A percentile compares a stretch with the other conserved stretches of the same genome.
These are phyloP conservation scores for Porcisia hertigi DNA, from an alignment of 208 protist species.

Conservation along the genomic window DNA sequence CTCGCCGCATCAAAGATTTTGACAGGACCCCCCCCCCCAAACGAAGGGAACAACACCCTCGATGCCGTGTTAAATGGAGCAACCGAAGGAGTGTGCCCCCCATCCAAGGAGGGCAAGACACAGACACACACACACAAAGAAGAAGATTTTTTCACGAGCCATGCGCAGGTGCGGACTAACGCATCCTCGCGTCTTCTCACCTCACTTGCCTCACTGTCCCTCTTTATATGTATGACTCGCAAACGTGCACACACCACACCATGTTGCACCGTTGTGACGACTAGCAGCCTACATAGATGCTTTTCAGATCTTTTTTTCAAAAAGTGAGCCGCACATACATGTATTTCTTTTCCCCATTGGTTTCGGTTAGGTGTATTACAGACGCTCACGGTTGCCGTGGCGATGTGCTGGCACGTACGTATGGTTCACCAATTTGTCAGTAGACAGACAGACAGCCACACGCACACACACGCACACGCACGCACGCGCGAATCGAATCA, in stretches of 20 bases:
- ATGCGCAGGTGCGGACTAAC: background rate
- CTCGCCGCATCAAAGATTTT: too few relatives aligned
- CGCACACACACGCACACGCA: background rate
- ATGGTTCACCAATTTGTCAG: too few relatives aligned
- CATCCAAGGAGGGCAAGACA: too few relatives aligned
- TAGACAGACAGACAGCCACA: background rate
- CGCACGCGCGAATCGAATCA: background rate
- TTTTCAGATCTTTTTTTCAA: background rate
- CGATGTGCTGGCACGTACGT: too few relatives aligned
- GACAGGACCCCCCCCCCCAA: too few relatives aligned
- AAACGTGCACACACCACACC: background rate
- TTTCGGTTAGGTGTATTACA: background rate
- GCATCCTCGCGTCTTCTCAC: background rate
- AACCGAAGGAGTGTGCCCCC: too few relatives aligned
- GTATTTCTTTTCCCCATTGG: slow-evolving; percentile 1
- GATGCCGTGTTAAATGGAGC: too few relatives aligned
- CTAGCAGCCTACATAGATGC: background rate
- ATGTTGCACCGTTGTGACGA: background rate
- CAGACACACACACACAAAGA: too few relatives aligned
- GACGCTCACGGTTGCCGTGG: too few relatives aligned
- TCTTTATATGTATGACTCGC: background rate
- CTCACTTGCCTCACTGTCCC: background rate
- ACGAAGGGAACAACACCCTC: too few relatives aligned
- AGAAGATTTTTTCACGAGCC: too few relatives aligned
- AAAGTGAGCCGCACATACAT: too few relatives aligned